Base-by-base conservation (phyloP, 768 basidiomycete species). In the Macrolepiota fuliginosa region DNA sequence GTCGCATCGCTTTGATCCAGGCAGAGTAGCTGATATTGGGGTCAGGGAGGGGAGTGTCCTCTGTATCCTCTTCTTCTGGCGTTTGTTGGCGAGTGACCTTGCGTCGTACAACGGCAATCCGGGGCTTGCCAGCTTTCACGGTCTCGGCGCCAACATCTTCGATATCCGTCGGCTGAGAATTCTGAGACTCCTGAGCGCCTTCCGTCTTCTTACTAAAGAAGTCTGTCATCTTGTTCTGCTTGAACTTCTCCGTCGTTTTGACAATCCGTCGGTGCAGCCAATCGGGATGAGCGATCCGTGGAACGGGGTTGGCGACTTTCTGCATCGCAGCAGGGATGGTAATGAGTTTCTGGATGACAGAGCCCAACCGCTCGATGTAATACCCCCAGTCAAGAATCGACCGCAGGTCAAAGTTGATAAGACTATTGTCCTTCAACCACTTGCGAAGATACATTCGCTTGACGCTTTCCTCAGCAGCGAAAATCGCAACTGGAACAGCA, bases 241-340 rank as follows among this genome's bases (percentile, higher is more conserved):
- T 95, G 79, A 98, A 98, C 75, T 94, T 97, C 80, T 98, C 96
- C 45, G 95, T 86, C 15, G 89, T 84, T 12, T 89, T 91, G 13
- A 89, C 90, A 11, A 98, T 93, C 49, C 97, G 83, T 49, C 91
- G 89, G 74, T 92, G 90, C 49, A 99, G 79, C 97, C 97, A 98
- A 71, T 99, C 97, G 0, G 97, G 97, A 76, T 99, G 97, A 25
- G 88, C 88, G 63, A 98, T 89, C 29, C 97, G 88, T 10, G 96
- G 92, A 4, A 98, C 97, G 4, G 97, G 97, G 70, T 99, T 99
- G 3, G 92, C 74, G 53, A 99, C 91, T 67, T 96, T 96, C 72
- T 99, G 97, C 84, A 98, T 91, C 0, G 97, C 97, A 6, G 97
- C 97, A 7, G 97, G 97, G 67, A 99, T 99, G 1, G 97, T 99